Evolutionary conservation across 2,329 filamentous ascomycete species (phyloP).

Genomic region (Pseudofabraea citricarpa): DNA sequence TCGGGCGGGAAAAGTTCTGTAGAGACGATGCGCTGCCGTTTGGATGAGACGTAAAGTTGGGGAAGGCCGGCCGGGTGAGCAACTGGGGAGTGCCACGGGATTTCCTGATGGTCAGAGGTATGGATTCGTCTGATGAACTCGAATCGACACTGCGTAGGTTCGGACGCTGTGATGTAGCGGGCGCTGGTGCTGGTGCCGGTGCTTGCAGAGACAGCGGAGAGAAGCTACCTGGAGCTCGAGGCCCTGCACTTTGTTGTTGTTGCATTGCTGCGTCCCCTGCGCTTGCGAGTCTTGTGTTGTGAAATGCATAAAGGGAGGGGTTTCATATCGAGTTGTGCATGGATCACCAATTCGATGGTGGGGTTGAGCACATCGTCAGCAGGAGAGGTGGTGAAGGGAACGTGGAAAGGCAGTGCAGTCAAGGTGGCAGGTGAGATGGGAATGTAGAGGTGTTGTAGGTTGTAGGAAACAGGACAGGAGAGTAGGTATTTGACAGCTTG

Average conservation of each 20-base stretch:
- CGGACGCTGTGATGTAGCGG: conserved; percentile 6
- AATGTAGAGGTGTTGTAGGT: too few relatives aligned
- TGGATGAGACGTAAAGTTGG: conserved; percentile 42
- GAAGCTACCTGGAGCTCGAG: conserved; percentile 27
- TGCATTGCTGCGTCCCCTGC: conserved; percentile 14
- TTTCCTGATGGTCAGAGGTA: conserved; percentile 41
- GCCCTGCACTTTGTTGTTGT: conserved; percentile 17
- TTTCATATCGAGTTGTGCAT: conserved; percentile 16
- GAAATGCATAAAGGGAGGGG: conserved; percentile 15
- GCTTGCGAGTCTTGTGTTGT: conserved; percentile 4
- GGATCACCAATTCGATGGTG: not conserved
- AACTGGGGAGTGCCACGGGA: conserved; percentile 26
- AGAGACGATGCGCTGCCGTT: conserved; percentile 41
- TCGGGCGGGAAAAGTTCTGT: conserved; percentile 57
- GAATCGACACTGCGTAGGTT: conserved; percentile 39
- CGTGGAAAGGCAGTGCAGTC: not conserved
- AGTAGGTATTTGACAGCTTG: too few relatives aligned
- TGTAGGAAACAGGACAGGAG: too few relatives aligned
- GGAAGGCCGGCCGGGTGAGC: conserved; percentile 39
- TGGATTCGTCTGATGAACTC: conserved; percentile 38
- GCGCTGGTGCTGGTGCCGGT: conserved; percentile 22
- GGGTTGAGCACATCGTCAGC: too few relatives aligned
- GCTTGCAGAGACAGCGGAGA: conserved; percentile 24
- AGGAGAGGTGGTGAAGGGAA: not conserved
- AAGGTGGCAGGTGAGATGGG: not conserved